These are phyloP conservation scores for Wickerhamomyces rabaulensis DNA, from an alignment of 805 yeast species.

Conservation along the genomic window DNA sequence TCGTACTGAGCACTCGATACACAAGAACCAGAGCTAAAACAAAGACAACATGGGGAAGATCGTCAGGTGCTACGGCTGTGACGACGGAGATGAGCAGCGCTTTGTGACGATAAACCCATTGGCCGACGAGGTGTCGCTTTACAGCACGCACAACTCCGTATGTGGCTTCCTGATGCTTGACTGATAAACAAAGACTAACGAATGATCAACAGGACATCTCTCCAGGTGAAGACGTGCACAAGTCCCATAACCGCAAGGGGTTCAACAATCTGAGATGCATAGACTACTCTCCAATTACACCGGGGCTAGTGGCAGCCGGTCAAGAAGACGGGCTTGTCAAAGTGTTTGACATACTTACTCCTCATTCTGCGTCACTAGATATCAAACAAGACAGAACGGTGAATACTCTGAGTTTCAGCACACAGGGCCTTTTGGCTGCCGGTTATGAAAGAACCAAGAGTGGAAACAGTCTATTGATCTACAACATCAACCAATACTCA, in stretches of 20 bases:
- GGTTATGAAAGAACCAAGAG: slow-evolving; percentile 62
- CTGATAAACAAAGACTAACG: neutral
- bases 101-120: slow-evolving; percentile 48
- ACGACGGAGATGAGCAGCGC: slow-evolving; percentile 17
- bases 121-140: slow-evolving; percentile 72
- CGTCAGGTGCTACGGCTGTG: slow-evolving; percentile 23
- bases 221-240: slow-evolving; percentile 43
- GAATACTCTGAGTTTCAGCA: slow-evolving; percentile 66
- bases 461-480: slow-evolving; percentile 71
- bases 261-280: slow-evolving; percentile 65
- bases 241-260: slow-evolving; percentile 50
- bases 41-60: slow-evolving; percentile 21
- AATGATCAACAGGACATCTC: slow-evolving; percentile 15
- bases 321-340: slow-evolving; percentile 64
- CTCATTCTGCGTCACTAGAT: slow-evolving; percentile 18
- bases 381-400: slow-evolving; percentile 65
- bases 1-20: no score
- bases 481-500: slow-evolving; percentile 67
- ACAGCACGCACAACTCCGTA: slow-evolving; percentile 42
- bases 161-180: slow-evolving; percentile 4
- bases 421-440: slow-evolving; percentile 60
- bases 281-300: slow-evolving; percentile 49
- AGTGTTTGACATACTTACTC: slow-evolving; percentile 50
- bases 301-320: slow-evolving; percentile 69
- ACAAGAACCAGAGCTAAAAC: no score